Base-by-base conservation (phyloP, 331 rosid species). In the Telfairia occidentalis region DNA sequence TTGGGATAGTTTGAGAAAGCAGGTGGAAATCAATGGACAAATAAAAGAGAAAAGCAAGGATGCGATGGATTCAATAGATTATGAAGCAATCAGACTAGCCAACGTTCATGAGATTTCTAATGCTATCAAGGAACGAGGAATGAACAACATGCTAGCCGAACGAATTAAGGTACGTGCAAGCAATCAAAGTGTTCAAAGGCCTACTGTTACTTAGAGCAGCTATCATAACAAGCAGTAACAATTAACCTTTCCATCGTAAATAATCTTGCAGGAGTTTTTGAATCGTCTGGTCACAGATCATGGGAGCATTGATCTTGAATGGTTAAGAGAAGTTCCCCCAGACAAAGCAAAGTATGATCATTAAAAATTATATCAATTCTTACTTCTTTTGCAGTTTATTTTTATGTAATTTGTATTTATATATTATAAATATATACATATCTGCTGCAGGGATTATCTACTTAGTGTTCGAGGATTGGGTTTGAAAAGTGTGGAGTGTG, bases 401-500 rank as follows among this genome's bases (percentile, higher is more conserved):
- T 34, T 30, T 35, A 43, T 75, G 72, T 67, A 43, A 77, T 65
- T 3, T 10, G 28, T 42, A 21, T 60, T 45, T 12, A 5, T 72
- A 52, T 23, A 42, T 78, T 71, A 74, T 75, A 61, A 23, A 54
- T 53, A 64, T 52, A 73, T 34, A 45, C n/a, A n/a, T n/a, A 30
- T 52, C 76, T 79, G 77, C 53, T 77, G 85, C 85, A 95, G 96
- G 83, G 96, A 95, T 58, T 95, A 87, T 84, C 84, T 95, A 60
- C 84, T 92, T 71, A 92, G 97, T 83, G 80, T 95, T 9, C 82
- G 88, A 79, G 99, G 99, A 72, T 67, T 95, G 67, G 99, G 99
- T 76, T 79, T 95, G 80, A 95, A 94, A 82, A 94, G 98, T 45
- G 98, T 94, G 76, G 98, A 94, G 87, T 94, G 98, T 53, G 90